These are phyloP conservation scores for Linnemannia elongata DNA, from an alignment of 192 early-diverging fungal species.

Conservation along the genomic window DNA sequence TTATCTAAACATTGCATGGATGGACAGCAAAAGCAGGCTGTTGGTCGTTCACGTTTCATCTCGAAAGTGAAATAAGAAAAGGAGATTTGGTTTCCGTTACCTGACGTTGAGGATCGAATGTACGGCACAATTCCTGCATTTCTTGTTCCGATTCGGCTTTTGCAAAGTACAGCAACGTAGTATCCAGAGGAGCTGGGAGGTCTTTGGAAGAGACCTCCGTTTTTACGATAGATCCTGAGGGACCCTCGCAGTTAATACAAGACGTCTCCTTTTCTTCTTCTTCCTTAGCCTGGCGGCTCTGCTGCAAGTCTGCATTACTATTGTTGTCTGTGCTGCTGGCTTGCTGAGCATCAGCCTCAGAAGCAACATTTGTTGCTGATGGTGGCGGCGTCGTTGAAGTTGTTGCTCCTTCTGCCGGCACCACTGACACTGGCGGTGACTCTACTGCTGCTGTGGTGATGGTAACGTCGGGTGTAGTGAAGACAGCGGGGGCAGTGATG, in stretches of 20 bases:
- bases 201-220: background rate
- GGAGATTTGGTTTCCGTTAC: background rate
- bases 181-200: background rate
- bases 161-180: constrained; percentile 30
- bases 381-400: background rate
- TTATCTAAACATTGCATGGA: background rate
- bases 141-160: constrained; percentile 30
- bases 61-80: background rate
- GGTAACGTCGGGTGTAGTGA: background rate
- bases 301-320: background rate
- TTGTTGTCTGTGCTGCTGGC: background rate
- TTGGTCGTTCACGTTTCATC: constrained; percentile 1
- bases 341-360: background rate
- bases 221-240: background rate
- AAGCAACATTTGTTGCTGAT: background rate
- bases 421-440: background rate
- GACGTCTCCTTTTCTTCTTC: background rate
- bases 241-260: background rate
- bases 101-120: constrained; percentile 23
- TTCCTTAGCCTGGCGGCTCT: background rate
- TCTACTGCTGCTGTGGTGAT: background rate
- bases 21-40: background rate
- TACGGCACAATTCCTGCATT: constrained; percentile 15
- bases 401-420: background rate
- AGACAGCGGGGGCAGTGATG: background rate